Base-by-base conservation (phyloP, 169 alveolate genomes). In the Babesia ovis region DNA sequence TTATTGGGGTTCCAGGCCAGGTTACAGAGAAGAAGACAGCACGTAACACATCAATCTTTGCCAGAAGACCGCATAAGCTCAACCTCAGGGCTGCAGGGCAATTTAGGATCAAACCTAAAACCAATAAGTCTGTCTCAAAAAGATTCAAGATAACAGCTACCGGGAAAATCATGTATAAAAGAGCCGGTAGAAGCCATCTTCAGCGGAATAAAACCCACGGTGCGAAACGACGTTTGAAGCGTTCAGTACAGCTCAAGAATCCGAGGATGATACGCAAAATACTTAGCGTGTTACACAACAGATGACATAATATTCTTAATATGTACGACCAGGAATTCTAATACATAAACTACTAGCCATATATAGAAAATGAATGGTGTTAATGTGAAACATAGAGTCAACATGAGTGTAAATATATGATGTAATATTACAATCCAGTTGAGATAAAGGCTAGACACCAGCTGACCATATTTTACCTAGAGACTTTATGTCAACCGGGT, bases 131-230 rank as follows among this genome's bases (percentile, higher is more conserved):
- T 20, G 90, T 91, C 39, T 90, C 94, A 2, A 91, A 91, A 60
- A 59, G 95, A 18, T 91, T 91, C 77, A 91, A 91, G 59, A 62
- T 91, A 43, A 91, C 95, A 8, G 91, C 91, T 25, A 87, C 92
- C 23, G 95, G 95, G 34, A 91, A 91, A 83, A 67, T 87, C 18
- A 86, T 91, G 81, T 80, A 90, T 83, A 86, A 85, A 46, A 68
- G 90, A 48, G 87, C 95, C 27, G 92, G 92, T 16, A 34, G 80
- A 51, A 90, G 76, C 74, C 95, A 91, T 66, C 48, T 73, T 68
- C 92, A 79, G 37, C 48, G 85, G 35, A 72, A 81, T 50, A 81
- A 81, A 68, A 64, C 64, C 11, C 62, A 64, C 20, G 83, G 87
- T 29, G 85, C 84, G 23, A 70, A 66, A 56, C 68, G 77, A 23